phyloP scores from a whole-genome alignment of 75 land plant species.

The Pinus albicaulis region DNA sequence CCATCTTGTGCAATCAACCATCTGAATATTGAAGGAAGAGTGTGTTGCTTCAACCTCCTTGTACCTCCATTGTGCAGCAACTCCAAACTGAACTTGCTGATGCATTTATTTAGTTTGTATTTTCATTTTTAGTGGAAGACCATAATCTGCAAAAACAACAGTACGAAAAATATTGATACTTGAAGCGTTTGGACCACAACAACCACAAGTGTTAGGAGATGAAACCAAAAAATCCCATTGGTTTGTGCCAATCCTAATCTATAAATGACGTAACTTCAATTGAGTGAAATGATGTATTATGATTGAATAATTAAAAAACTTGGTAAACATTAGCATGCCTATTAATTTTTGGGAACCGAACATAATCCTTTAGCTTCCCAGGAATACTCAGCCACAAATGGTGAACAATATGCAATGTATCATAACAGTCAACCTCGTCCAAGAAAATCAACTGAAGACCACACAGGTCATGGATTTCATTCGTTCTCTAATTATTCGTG shows the following conservation, averaged over 20 bases:
- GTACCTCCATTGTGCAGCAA: conserved; percentile 98
- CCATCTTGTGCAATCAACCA: conserved; percentile 98
- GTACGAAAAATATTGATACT: conserved; percentile 87
- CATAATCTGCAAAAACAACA: conserved; percentile 60
- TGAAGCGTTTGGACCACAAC: conserved; percentile 14
- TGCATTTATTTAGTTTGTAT: conserved; percentile 92
- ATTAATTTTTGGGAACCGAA: conserved; percentile 71
- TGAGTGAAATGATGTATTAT: background rate
- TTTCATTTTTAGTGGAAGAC: conserved; percentile 90
- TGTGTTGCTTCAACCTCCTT: conserved; percentile 78
- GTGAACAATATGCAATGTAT: conserved; percentile 67
- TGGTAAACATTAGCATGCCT: conserved; percentile 45
- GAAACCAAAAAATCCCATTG: background rate
- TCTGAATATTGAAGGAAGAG: conserved; percentile 48
- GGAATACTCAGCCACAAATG: conserved; percentile 68
- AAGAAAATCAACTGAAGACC: conserved; percentile 80
- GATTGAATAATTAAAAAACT: background rate
- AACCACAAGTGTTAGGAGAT: background rate
- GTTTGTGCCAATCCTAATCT: too few relatives aligned
- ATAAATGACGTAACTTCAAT: background rate
- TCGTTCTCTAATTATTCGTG: conserved; percentile 86
- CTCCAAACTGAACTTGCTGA: conserved; percentile 85
- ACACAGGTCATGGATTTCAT: conserved; percentile 93
- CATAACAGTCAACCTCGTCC: conserved; percentile 74
- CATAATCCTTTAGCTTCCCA: conserved; percentile 83